Evolutionary conservation across 129 eudicot species (phyloP).

Genomic region (Scalesia atractyloides): DNA sequence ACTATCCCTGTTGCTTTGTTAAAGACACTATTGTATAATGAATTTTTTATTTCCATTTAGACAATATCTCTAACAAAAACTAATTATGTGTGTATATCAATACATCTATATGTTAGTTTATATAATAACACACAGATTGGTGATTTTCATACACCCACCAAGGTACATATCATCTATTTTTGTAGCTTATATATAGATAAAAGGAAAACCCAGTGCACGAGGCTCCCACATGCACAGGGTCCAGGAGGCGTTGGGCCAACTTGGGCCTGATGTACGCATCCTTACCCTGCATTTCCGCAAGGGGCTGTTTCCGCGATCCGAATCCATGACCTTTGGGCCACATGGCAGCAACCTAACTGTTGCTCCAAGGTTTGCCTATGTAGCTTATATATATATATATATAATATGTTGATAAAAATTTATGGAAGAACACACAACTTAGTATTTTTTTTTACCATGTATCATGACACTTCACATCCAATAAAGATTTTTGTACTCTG

Average conservation of each 20-base stretch:
- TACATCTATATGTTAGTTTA: constrained; percentile 6
- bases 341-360: too few relatives aligned
- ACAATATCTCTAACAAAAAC: constrained; percentile 13
- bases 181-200: neutral
- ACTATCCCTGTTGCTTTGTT: neutral
- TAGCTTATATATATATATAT: neutral
- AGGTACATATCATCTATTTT: neutral
- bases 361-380: too few relatives aligned
- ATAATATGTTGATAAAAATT: neutral
- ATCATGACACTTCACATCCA: neutral
- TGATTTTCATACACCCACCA: too few relatives aligned
- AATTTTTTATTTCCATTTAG: neutral
- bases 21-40: neutral
- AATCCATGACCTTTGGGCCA: too few relatives aligned
- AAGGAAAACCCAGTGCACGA: too few relatives aligned
- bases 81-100: neutral
- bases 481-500: neutral
- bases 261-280: too few relatives aligned
- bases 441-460: neutral
- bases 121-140: neutral
- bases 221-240: too few relatives aligned
- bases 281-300: too few relatives aligned
- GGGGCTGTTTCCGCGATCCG: too few relatives aligned
- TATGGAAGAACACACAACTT: too few relatives aligned
- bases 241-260: too few relatives aligned